Conservation (phyloP, 2,329 filamentous ascomycete species). For the Claviceps humidiphila region DNA sequence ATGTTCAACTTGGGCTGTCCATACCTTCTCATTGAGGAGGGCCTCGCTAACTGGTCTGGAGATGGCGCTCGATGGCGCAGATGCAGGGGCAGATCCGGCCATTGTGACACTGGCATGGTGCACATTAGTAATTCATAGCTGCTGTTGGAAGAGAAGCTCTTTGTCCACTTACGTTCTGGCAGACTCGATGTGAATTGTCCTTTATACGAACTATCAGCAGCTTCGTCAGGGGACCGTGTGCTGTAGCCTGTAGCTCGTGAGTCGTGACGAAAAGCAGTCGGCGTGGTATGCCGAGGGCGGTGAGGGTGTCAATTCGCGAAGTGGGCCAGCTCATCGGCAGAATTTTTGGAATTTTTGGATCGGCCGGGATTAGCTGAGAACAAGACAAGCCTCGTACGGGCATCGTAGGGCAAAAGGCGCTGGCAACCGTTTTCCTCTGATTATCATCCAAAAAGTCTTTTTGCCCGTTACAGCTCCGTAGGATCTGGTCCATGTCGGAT, state of each 20-base stretch:
- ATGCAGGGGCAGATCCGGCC: conserved; percentile 35
- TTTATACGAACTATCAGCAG: conserved; percentile 16
- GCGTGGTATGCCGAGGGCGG: conserved; percentile 29
- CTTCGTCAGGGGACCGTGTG: conserved; percentile 15
- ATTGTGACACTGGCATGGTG: conserved; percentile 24
- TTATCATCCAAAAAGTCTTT: background rate
- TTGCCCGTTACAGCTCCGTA: background rate
- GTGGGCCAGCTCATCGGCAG: conserved; percentile 18
- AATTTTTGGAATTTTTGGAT: conserved; percentile 31
- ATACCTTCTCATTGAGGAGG: conserved; percentile 97
- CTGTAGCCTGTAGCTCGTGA: conserved; percentile 21
- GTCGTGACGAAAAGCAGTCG: conserved; percentile 21
- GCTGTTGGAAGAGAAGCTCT: background rate
- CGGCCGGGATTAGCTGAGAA: background rate
- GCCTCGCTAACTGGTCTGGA: conserved; percentile 91
- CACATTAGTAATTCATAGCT: background rate
- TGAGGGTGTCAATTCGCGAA: conserved; percentile 16
- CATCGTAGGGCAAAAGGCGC: no score
- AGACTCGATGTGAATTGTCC: conserved; percentile 6
- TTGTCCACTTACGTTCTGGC: conserved; percentile 2
- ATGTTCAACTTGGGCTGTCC: conserved; percentile 2
- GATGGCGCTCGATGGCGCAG: conserved; percentile 47
- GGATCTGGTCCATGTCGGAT: background rate
- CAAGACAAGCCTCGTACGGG: no score
- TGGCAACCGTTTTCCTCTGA: background rate